These are phyloP conservation scores for Ophiostoma sp. DNA, from an alignment of 2,329 filamentous ascomycete species.

Conservation along the genomic window DNA sequence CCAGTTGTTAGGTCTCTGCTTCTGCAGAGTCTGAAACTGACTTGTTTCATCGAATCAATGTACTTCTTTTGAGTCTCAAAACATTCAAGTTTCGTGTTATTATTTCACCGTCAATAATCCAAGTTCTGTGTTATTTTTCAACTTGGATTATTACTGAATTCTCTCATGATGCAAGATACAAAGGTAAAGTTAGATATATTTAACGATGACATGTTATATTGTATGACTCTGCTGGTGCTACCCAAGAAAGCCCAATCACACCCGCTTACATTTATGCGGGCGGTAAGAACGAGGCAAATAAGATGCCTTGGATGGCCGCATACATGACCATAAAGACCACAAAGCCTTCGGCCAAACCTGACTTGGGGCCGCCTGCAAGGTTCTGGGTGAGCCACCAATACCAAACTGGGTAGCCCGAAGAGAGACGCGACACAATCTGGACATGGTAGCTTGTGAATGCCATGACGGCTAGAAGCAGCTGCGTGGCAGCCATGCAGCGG, in stretches of 20 bases:
- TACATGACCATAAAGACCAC: conserved; percentile 74
- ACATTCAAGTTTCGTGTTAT: no score
- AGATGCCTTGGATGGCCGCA: conserved; percentile 69
- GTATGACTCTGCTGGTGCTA: background rate
- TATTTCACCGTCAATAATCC: no score
- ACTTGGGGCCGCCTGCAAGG: conserved; percentile 22
- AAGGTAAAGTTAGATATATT: no score
- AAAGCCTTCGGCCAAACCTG: conserved; percentile 32
- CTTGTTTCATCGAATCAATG: no score
- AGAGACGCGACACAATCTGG: conserved; percentile 85
- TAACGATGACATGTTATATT: background rate
- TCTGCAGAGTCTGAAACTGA: no score
- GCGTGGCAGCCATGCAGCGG: conserved; percentile 60
- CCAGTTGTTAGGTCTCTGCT: no score
- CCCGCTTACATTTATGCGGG: conserved; percentile 56
- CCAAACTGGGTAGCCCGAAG: conserved; percentile 85
- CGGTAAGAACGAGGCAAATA: conserved; percentile 87
- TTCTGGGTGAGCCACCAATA: conserved; percentile 69
- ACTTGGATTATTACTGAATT: no score
- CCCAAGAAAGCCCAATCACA: background rate
- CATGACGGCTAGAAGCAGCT: conserved; percentile 64
- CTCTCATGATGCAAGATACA: no score
- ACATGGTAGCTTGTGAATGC: conserved; percentile 81
- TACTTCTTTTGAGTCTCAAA: no score
- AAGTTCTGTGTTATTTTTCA: no score